Evolutionary conservation across 371 early-diverging fungal species (phyloP), one percentile per base, ranked within the genome.

Genomic region (Lichtheimia ornata): DNA sequence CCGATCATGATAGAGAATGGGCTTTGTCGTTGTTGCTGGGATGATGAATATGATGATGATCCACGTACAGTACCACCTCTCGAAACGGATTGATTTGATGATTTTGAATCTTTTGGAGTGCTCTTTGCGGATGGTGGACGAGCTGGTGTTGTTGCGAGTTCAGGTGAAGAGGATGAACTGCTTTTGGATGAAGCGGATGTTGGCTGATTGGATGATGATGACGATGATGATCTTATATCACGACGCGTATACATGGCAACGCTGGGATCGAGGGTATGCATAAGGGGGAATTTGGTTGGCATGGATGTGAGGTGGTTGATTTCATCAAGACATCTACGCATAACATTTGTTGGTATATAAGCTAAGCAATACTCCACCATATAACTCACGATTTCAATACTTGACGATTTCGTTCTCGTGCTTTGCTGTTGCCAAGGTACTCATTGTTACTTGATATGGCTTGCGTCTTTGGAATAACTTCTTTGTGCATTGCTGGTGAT

Each of bases 341-440:
- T 13, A 35, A 35, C 35, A 35, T 35, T 5, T 35, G 35, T 35
- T 35, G 40, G 50, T n/a, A 51, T 25, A 51, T 12, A 53, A 65
- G 50, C 35, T 9, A 35, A 9, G 11, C 9, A 9, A 35, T 35
- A 35, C 9, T 35, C 35, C 35, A 9, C 9, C 35, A 4, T 47
- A 59, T 22, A 22, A 22, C 86, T 59, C 83, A 91, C 94, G 86
- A 84, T 83, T 90, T 89, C 58, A 94, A 71, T 14, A 90, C 76
- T 69, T 94, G 88, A 52, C 89, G 81, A 62, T 88, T 91, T 56
- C 88, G 82, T 52, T 85, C 77, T 53, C 74, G 70, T 50, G 68
- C 22, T 62, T 73, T 77, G 41, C 49, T 56, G 15, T 49, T 41
- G 27, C 12, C 24, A 15, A 45, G 20, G 7, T 58, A 20, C 0